Percentiles rank a stretch among this genome's conserved stretches.
phyloP scores from a whole-genome alignment of 2,329 filamentous ascomycete genomes.

The Monilinia aucupariae region DNA sequence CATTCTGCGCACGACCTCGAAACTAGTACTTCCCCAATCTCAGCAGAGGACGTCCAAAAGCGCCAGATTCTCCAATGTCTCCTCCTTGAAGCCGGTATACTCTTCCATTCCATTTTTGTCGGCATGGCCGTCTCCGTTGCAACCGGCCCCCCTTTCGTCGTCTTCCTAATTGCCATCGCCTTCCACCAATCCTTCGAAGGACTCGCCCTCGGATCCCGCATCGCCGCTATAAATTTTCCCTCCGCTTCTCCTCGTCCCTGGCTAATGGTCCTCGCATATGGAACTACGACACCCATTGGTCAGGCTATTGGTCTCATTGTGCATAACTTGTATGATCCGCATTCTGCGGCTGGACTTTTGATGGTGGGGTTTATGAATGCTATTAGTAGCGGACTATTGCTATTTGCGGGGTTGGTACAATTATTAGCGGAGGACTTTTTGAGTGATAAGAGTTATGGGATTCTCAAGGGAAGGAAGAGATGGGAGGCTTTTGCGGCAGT shows the following conservation, averaged over 20 bases:
- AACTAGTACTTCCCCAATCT: constrained; percentile 32
- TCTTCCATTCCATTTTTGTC: constrained; percentile 82
- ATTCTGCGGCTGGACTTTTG: constrained; percentile 67
- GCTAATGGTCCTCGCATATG: constrained; percentile 75
- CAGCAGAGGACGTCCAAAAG: constrained; percentile 51
- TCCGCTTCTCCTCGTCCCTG: constrained; percentile 66
- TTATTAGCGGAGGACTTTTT: constrained; percentile 84
- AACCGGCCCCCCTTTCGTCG: constrained; percentile 71
- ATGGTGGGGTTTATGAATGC: constrained; percentile 87
- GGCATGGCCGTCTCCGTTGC: constrained; percentile 81
- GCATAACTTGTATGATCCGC: constrained; percentile 74
- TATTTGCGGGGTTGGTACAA: constrained; percentile 81
- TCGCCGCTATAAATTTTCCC: constrained; percentile 76
- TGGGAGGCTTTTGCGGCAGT: constrained; percentile 59
- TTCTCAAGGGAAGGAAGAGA: constrained; percentile 51
- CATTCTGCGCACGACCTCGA: constrained; percentile 24
- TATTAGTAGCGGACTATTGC: constrained; percentile 70
- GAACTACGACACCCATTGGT: constrained; percentile 72
- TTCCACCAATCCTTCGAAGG: constrained; percentile 90
- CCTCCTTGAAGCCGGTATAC: constrained; percentile 74
- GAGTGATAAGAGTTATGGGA: constrained; percentile 58
- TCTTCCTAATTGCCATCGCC: constrained; percentile 73
- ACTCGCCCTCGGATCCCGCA: constrained; percentile 76
- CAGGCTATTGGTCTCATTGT: constrained; percentile 76
- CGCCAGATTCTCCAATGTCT: constrained; percentile 70